Evolutionary conservation across 1,139 yeast genomes (phyloP).

Genomic region (Tardiomyces depauwii): DNA sequence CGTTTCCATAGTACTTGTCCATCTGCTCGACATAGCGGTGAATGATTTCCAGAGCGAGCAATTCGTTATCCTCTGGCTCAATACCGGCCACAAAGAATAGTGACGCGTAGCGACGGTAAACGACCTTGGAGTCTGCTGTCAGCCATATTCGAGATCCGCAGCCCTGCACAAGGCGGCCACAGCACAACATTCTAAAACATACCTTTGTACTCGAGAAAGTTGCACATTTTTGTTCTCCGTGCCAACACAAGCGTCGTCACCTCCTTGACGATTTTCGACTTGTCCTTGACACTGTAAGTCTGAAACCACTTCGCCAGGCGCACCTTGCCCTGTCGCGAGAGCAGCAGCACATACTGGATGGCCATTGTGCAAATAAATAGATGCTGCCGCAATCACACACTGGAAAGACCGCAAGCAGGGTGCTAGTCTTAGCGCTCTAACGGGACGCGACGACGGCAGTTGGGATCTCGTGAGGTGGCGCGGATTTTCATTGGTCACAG

Average conservation of each 20-base stretch:
- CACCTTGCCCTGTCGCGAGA: conserved; percentile 93
- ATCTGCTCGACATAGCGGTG: conserved; percentile 94
- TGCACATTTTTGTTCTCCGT: conserved; percentile 91
- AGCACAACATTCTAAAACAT: no score
- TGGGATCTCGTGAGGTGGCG: no score
- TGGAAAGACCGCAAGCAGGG: no score
- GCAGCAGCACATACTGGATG: conserved; percentile 62
- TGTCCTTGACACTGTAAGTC: conserved; percentile 71
- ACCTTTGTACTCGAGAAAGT: conserved; percentile 72
- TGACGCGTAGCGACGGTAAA: conserved; percentile 88
- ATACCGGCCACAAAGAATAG: conserved; percentile 82
- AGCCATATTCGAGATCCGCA: conserved; percentile 1
- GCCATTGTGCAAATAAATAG: conserved; percentile 37
- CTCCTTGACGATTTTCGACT: conserved; percentile 72
- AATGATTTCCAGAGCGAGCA: conserved; percentile 72
- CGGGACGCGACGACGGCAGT: no score
- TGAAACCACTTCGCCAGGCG: conserved; percentile 90
- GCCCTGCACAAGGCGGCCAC: no score
- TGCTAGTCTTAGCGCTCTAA: no score
- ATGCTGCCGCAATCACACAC: not conserved
- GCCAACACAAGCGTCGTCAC: conserved; percentile 75
- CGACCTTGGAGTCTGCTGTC: conserved; percentile 57
- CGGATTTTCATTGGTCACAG: no score
- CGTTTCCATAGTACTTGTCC: conserved; percentile 96
- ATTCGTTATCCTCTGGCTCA: conserved; percentile 75